phyloP scores from a whole-genome alignment of 1,139 yeast species.

The Kazachstania sp. region DNA sequence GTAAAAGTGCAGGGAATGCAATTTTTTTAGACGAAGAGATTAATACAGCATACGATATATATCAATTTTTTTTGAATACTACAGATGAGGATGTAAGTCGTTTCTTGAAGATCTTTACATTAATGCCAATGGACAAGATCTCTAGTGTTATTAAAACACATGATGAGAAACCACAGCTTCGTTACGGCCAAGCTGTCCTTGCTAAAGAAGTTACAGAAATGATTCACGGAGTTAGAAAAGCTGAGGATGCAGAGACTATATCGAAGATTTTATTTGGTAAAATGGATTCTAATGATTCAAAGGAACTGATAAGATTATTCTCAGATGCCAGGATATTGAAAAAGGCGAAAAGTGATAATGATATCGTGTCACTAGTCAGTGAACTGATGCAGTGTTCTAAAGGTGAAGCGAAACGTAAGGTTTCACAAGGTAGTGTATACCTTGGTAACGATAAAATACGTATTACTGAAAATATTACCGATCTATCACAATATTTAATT shows the following conservation, averaged over 20 bases:
- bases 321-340: slow-evolving; percentile 51
- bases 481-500: slow-evolving; percentile 46
- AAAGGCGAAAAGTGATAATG: slow-evolving; percentile 32
- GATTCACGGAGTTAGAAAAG: slow-evolving; percentile 71
- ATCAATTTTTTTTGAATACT: slow-evolving; percentile 75
- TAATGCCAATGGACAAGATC: slow-evolving; percentile 58
- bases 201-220: slow-evolving; percentile 84
- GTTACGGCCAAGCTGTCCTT: slow-evolving; percentile 66
- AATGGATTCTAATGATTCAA: slow-evolving; percentile 42
- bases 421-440: slow-evolving; percentile 66
- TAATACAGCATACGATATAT: slow-evolving; percentile 75
- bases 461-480: slow-evolving; percentile 34
- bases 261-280: slow-evolving; percentile 61
- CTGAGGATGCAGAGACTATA: slow-evolving; percentile 54
- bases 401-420: slow-evolving; percentile 54
- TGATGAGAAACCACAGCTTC: slow-evolving; percentile 45
- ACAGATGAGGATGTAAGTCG: slow-evolving; percentile 69
- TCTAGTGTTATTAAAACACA: slow-evolving; percentile 47
- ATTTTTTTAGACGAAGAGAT: slow-evolving; percentile 67
- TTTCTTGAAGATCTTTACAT: slow-evolving; percentile 68
- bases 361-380: slow-evolving; percentile 29
- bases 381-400: slow-evolving; percentile 38
- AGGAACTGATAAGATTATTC: slow-evolving; percentile 51
- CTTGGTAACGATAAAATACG: slow-evolving; percentile 57
- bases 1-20: slow-evolving; percentile 96